phyloP scores from a whole-genome alignment of 2,329 filamentous ascomycete species.

The Penicillium thymicola region DNA sequence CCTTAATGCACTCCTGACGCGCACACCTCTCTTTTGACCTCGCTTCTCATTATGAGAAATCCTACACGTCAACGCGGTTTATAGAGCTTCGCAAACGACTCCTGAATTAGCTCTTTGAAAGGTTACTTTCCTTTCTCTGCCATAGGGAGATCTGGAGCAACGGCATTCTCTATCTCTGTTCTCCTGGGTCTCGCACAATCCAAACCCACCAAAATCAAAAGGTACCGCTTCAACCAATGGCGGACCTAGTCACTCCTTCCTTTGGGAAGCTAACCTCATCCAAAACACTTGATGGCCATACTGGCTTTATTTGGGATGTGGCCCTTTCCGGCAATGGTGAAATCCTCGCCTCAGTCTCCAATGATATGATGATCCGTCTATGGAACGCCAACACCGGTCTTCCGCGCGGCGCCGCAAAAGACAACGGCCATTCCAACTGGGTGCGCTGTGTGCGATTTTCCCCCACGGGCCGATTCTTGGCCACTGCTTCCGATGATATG shows the following conservation, averaged over 20 bases:
- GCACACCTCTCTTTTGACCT: background rate
- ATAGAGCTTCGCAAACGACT: background rate
- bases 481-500: conserved; percentile 10
- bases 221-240: background rate
- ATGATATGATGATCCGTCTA: conserved; percentile 10
- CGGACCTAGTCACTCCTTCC: background rate
- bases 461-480: conserved; percentile 4
- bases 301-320: conserved; percentile 10
- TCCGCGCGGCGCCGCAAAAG: conserved; percentile 5
- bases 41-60: conserved; percentile 8
- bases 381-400: conserved; percentile 11
- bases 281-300: conserved; percentile 8
- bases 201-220: background rate
- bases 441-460: conserved; percentile 9
- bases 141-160: background rate
- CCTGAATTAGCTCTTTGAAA: background rate
- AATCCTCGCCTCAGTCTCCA: conserved; percentile 9
- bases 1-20: conserved; percentile 6
- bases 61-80: background rate
- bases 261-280: background rate
- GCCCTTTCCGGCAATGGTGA: conserved; percentile 2
- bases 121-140: background rate
- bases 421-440: conserved; percentile 9
- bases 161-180: background rate
- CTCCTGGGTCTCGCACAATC: background rate